Base-by-base conservation (phyloP, 2,329 filamentous ascomycete genomes). In the Ceratocystiopsis sp. region DNA sequence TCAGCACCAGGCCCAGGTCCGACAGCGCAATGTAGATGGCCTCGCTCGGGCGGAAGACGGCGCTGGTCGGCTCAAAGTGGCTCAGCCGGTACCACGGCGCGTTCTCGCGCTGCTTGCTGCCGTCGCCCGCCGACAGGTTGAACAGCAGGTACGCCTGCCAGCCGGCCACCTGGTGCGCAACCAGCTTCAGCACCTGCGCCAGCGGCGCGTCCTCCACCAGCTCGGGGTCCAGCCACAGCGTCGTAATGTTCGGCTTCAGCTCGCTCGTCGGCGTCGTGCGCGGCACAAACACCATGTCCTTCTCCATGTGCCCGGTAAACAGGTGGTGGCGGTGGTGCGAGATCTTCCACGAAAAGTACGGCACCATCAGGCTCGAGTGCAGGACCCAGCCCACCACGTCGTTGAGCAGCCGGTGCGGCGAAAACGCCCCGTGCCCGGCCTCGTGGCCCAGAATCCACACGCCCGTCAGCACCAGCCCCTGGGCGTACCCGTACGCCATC, bases 291-390 rank as follows among this genome's bases (percentile, higher is more conserved):
- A 96, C 91, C 91, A 96, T 98, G 65, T 98, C 91, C 53, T 89
- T 84, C 65, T 93, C 86, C 66, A 98, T 79, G 71, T 98, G 77
- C 54, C 87, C 91, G 37, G 91, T 98, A 51, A 87, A 86, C 73
- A 96, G 96, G 81, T 98, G 91, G 70, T 98, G 91, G 76, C 94
- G 94, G 68, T 85, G 82, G 68, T 98, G 91, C 51, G 86, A 94
- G 65, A 95, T 89, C 69, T 98, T 93, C 91, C 91, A 98, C 58
- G 84, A 93, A 69, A 95, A 98, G 69, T 95, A 98, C 18, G 91
- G 91, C 41, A 98, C 51, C 35, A 95, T 70, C 29, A 95, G 76
- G 38, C 77, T 63, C 35, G 87, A 94, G 68, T 96, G 89, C 54
- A 84, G 75, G 58, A 93, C 61, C 82, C 84, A 95, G 55, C 89